A percentile compares a stretch with the other conserved stretches of the same genome.
phyloP scores from a whole-genome alignment of 2,329 filamentous ascomycete species.

The Neonectria neomacrospora region DNA sequence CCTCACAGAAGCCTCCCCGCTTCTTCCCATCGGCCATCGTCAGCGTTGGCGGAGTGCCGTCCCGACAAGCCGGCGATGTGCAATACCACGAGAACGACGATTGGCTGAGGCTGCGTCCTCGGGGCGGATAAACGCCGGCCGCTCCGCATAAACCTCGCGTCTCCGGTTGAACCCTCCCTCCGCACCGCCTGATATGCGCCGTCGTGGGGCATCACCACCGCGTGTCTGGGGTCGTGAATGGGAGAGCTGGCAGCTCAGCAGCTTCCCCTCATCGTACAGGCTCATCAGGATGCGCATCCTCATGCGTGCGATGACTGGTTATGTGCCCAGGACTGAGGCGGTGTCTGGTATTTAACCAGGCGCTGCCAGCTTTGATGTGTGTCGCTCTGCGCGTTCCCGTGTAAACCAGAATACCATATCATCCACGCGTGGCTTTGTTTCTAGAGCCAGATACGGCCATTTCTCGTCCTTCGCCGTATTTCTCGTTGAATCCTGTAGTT shows the following conservation, averaged over 20 bases:
- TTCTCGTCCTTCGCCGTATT: background rate
- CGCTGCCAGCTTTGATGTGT: background rate
- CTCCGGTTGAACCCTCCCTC: background rate
- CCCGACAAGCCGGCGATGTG: conserved; percentile 16
- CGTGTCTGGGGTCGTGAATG: conserved; percentile 10
- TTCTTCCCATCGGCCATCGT: background rate
- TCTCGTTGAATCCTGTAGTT: background rate
- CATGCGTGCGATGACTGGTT: background rate
- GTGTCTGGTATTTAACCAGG: conserved; percentile 9
- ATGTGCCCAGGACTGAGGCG: background rate
- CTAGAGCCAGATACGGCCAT: background rate
- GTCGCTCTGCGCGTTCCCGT: background rate
- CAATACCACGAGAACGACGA: background rate
- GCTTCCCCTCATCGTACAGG: conserved; percentile 1
- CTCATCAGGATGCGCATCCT: conserved; percentile 4
- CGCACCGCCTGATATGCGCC: background rate
- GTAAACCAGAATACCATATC: conserved; percentile 12
- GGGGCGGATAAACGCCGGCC: conserved; percentile 20
- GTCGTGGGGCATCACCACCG: conserved; percentile 10
- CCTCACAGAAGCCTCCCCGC: conserved; percentile 7
- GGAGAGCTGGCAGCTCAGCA: background rate
- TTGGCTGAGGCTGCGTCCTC: conserved; percentile 3
- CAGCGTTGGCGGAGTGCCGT: conserved; percentile 7
- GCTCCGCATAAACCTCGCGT: conserved; percentile 16
- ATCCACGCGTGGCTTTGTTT: background rate